Conservation (phyloP, 495 filamentous ascomycete genomes). For the Hypoxylon fuscum region DNA sequence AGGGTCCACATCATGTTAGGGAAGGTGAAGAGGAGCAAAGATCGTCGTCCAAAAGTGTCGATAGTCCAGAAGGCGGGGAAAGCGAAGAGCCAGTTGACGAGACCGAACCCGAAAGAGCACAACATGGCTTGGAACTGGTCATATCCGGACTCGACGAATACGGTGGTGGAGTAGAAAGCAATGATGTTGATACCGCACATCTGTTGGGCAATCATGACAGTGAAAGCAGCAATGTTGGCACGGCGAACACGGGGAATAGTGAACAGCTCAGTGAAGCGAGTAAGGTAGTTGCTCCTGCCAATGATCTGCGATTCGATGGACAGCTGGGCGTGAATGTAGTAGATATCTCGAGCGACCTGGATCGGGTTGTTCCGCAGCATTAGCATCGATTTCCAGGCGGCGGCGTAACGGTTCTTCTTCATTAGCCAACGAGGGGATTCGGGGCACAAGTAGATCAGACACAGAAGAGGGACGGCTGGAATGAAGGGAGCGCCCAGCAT, state of each 20-base stretch:
- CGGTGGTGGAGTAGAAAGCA: conserved; percentile 83
- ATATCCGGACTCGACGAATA: conserved; percentile 73
- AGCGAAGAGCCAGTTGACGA: conserved; percentile 85
- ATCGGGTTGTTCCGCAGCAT: conserved; percentile 69
- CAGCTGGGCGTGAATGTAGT: conserved; percentile 72
- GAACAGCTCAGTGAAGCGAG: conserved; percentile 66
- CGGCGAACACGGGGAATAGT: conserved; percentile 68
- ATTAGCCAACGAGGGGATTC: conserved; percentile 73
- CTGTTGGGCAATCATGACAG: conserved; percentile 83
- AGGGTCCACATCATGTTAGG: conserved; percentile 85
- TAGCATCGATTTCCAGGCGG: conserved; percentile 70
- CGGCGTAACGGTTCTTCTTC: conserved; percentile 67
- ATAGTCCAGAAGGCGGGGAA: conserved; percentile 86
- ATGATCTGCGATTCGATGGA: conserved; percentile 52
- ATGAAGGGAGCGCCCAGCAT: conserved; percentile 83
- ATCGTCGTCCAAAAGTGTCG: conserved; percentile 82
- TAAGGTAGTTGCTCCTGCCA: conserved; percentile 53
- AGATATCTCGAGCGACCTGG: conserved; percentile 80
- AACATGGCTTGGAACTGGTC: conserved; percentile 67
- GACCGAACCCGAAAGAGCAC: conserved; percentile 80
- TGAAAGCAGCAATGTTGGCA: conserved; percentile 68
- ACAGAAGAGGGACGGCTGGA: conserved; percentile 71
- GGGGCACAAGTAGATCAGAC: conserved; percentile 77
- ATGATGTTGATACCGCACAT: conserved; percentile 90
- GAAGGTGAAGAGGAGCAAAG: conserved; percentile 83